These are phyloP conservation scores for Capillidium rhysosporum DNA, from an alignment of 371 early-diverging fungal genomes.

Conservation along the genomic window DNA sequence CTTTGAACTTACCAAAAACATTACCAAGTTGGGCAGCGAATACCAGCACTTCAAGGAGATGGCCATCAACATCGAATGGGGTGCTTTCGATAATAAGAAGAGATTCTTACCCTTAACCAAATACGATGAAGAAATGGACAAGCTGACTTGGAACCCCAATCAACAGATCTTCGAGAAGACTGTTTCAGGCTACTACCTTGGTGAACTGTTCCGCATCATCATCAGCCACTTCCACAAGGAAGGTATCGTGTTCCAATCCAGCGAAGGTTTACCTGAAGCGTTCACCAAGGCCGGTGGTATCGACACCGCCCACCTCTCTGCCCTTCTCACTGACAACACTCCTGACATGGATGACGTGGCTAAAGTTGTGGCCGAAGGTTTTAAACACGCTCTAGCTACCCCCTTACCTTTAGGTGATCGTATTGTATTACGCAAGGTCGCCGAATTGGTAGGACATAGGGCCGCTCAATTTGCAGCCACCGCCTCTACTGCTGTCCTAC, in stretches of 20 bases:
- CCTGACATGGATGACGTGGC: conserved; percentile 36
- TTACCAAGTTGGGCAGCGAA: conserved; percentile 29
- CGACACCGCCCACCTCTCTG: conserved; percentile 84
- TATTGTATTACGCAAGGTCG: conserved; percentile 56
- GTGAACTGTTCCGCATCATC: conserved; percentile 71
- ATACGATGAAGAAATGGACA: conserved; percentile 70
- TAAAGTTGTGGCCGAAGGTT: conserved; percentile 51
- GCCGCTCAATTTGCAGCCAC: conserved; percentile 77
- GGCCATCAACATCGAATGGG: conserved; percentile 86
- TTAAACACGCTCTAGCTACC: conserved; percentile 20
- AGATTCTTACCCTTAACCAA: conserved; percentile 58
- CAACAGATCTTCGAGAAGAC: conserved; percentile 82
- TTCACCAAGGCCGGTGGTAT: conserved; percentile 46
- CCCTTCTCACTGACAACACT: conserved; percentile 66
- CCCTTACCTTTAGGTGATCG: conserved; percentile 36
- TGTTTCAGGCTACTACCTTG: conserved; percentile 89
- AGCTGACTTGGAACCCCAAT: conserved; percentile 55
- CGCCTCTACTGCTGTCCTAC: conserved; percentile 62
- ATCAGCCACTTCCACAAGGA: conserved; percentile 53
- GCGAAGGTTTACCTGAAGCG: conserved; percentile 31
- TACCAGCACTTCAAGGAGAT: conserved; percentile 34
- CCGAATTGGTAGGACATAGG: conserved; percentile 69
- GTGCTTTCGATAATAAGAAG: conserved; percentile 68
- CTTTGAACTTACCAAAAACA: conserved; percentile 49
- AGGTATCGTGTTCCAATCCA: conserved; percentile 49